Evolutionary conservation across 1,139 yeast genomes (phyloP).

Genomic region (Spathaspora sp.): DNA sequence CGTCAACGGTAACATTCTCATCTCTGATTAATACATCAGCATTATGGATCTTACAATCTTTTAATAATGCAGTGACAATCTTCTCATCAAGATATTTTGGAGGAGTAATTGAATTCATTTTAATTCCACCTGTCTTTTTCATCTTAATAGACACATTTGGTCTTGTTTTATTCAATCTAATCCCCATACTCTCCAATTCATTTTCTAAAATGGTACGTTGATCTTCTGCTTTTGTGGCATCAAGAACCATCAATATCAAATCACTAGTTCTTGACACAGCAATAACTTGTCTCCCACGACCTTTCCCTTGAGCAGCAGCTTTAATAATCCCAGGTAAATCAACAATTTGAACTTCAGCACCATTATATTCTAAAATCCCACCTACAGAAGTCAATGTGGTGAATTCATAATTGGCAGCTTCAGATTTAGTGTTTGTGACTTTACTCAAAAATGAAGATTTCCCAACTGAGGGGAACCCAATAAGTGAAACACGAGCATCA

Average conservation of each 20-base stretch:
- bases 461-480: constrained; percentile 98
- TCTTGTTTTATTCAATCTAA: constrained; percentile 73
- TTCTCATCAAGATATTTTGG: constrained; percentile 82
- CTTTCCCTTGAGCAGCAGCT: constrained; percentile 97
- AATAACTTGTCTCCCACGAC: constrained; percentile 95
- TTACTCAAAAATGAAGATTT: constrained; percentile 85
- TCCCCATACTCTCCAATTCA: constrained; percentile 93
- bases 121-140: constrained; percentile 90
- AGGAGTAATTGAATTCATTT: constrained; percentile 76
- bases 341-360: constrained; percentile 94
- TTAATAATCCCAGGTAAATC: constrained; percentile 97
- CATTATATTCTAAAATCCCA: constrained; percentile 90
- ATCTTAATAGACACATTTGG: constrained; percentile 81
- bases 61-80: constrained; percentile 69
- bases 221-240: constrained; percentile 90
- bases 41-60: constrained; percentile 87
- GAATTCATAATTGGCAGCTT: constrained; percentile 92
- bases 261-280: constrained; percentile 96
- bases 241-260: constrained; percentile 86
- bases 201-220: constrained; percentile 84
- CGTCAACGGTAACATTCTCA: constrained; percentile 87
- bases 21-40: constrained; percentile 92
- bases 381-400: constrained; percentile 97
- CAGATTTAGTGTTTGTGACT: constrained; percentile 91
- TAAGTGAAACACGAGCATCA: constrained; percentile 91